Percentiles rank a stretch among this genome's conserved stretches.
These are phyloP conservation scores for Pseudisothecium myosuroides DNA, from an alignment of 225 moss, liverwort and hornwort species.

Conservation along the genomic window DNA sequence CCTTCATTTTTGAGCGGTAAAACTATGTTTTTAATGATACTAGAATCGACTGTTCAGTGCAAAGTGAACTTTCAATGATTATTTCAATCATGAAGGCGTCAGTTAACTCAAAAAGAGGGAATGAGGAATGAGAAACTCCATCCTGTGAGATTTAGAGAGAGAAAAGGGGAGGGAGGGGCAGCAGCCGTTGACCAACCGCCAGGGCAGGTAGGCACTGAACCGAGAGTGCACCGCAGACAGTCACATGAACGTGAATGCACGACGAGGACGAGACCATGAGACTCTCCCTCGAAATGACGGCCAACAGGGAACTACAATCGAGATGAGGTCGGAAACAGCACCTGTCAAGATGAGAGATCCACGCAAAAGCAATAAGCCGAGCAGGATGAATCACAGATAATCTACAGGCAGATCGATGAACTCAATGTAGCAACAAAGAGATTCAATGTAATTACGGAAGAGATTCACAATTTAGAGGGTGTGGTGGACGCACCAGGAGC, in stretches of 20 bases:
- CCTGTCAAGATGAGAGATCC: not conserved
- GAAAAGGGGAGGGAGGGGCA: not conserved
- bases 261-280: not conserved
- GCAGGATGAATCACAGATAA: not conserved
- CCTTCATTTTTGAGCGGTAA: not conserved
- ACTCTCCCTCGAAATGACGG: not conserved
- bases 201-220: not conserved
- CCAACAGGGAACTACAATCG: not conserved
- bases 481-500: slow-evolving; percentile 42
- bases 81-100: not conserved
- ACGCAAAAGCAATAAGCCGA: not conserved
- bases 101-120: not conserved
- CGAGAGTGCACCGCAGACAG: not conserved
- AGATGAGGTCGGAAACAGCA: not conserved
- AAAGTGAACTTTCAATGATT: not conserved
- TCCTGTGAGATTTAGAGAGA: slow-evolving; percentile 1
- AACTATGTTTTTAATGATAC: not conserved
- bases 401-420: not conserved
- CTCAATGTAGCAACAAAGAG: not conserved
- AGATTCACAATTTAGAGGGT: not conserved
- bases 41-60: not conserved
- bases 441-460: not conserved
- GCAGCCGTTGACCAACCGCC: slow-evolving; percentile 44
- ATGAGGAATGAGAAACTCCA: not conserved
- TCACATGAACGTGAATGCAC: slow-evolving; percentile 17